Conservation (phyloP, 2,329 filamentous ascomycete species). For the Zarea fungicola region DNA sequence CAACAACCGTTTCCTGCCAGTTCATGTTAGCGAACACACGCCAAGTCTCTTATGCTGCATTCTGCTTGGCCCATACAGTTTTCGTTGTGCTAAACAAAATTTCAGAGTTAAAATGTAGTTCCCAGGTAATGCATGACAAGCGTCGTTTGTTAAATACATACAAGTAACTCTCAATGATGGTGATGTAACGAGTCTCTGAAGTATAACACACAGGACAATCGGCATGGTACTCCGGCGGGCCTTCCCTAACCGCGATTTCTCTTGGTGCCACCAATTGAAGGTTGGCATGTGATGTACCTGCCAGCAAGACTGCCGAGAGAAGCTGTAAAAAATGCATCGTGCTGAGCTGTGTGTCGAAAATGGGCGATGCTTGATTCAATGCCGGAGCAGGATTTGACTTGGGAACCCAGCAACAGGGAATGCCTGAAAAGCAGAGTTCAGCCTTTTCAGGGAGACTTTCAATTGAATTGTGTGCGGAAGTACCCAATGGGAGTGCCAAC, state of each 20-base stretch:
- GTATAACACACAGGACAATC: conserved; percentile 1
- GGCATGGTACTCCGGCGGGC: neutral
- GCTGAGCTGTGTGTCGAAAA: no score
- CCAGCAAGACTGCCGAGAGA: neutral
- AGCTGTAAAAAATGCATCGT: neutral
- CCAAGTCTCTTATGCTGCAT: neutral
- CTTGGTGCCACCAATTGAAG: neutral
- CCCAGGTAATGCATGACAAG: no score
- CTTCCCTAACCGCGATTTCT: neutral
- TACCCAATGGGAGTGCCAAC: no score
- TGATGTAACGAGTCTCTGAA: neutral
- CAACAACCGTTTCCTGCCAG: neutral
- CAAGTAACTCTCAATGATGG: conserved; percentile 4
- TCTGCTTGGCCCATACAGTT: neutral
- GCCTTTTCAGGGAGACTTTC: no score
- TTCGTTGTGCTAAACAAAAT: neutral
- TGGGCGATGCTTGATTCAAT: no score
- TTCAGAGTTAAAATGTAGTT: neutral
- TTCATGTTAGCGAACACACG: neutral
- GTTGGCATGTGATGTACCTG: neutral
- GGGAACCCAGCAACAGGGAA: no score
- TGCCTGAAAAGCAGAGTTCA: no score
- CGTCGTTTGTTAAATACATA: neutral
- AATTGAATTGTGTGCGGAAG: no score
- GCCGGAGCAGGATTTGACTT: no score